Conservation (phyloP, 208 protist genomes). For the Crithidia thermophila region DNA sequence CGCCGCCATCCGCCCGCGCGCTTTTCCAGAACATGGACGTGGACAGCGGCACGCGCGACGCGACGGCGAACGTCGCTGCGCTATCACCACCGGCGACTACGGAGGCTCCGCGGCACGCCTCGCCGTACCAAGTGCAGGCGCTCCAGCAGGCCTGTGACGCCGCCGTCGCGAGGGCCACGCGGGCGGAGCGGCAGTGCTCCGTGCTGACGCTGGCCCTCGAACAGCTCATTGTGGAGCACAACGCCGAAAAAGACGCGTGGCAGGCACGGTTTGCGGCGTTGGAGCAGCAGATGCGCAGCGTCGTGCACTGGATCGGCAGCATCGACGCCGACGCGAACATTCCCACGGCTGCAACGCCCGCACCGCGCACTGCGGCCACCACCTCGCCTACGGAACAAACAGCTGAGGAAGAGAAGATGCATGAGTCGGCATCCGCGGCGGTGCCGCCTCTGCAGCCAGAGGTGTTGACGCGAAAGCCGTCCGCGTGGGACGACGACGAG, state of each 20-base stretch:
- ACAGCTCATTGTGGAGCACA: constrained; percentile 27
- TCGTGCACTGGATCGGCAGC: constrained; percentile 25
- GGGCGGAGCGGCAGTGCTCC: constrained; percentile 26
- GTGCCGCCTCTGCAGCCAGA: not conserved
- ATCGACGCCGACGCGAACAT: constrained; percentile 27
- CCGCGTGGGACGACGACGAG: constrained; percentile 24
- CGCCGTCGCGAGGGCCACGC: constrained; percentile 24
- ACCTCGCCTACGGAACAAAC: not conserved
- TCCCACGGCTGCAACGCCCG: not conserved
- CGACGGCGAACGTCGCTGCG: not conserved
- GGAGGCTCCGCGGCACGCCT: not conserved
- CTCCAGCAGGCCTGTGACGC: constrained; percentile 23
- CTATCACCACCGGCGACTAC: not conserved
- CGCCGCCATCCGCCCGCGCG: constrained; percentile 28
- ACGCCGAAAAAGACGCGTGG: constrained; percentile 23
- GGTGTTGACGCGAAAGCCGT: constrained; percentile 1
- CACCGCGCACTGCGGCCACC: not conserved
- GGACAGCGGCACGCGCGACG: constrained; percentile 6
- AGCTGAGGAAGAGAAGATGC: not conserved
- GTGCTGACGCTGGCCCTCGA: constrained; percentile 30
- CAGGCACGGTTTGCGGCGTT: constrained; percentile 20
- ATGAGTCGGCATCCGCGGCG: not conserved
- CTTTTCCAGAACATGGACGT: constrained; percentile 28
- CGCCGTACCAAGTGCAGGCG: not conserved
- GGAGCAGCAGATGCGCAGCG: constrained; percentile 20